phyloP scores from a whole-genome alignment of 768 basidiomycete genomes.

The Agaricus sinodeliciosus region DNA sequence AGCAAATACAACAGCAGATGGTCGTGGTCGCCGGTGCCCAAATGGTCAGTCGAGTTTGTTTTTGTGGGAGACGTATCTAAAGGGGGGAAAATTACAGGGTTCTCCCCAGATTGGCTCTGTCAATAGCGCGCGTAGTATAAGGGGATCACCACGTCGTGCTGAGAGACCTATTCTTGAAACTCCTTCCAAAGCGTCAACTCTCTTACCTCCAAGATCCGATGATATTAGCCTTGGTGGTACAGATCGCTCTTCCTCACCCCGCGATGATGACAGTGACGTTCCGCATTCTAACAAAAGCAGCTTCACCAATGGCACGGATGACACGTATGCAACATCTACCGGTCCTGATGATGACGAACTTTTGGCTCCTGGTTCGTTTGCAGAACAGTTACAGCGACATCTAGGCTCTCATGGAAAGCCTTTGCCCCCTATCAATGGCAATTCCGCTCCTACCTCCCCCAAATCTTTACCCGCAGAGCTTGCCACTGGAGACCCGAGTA shows the following conservation, averaged over 20 bases:
- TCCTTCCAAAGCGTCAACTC: slow-evolving; percentile 32
- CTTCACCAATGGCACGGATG: slow-evolving; percentile 39
- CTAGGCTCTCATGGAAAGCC: slow-evolving; percentile 43
- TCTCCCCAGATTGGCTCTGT: slow-evolving; percentile 52
- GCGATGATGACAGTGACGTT: slow-evolving; percentile 52
- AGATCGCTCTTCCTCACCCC: slow-evolving; percentile 35
- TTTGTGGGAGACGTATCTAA: neutral
- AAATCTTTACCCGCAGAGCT: slow-evolving; percentile 16
- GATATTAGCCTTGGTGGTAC: slow-evolving; percentile 31
- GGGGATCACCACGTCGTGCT: slow-evolving; percentile 59
- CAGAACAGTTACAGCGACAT: slow-evolving; percentile 59
- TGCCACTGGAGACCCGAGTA: slow-evolving; percentile 13
- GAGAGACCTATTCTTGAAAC: slow-evolving; percentile 37
- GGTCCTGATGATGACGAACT: slow-evolving; percentile 28
- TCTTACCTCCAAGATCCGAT: slow-evolving; percentile 37
- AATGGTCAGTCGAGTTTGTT: slow-evolving; percentile 40
- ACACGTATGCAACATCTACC: slow-evolving; percentile 51
- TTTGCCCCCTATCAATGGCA: slow-evolving; percentile 30
- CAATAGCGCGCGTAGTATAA: slow-evolving; percentile 61
- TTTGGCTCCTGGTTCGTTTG: slow-evolving; percentile 41
- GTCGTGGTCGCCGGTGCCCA: slow-evolving; percentile 60
- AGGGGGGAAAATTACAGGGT: slow-evolving; percentile 45
- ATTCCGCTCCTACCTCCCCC: slow-evolving; percentile 20
- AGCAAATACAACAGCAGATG: slow-evolving; percentile 83
- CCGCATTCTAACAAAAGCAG: slow-evolving; percentile 38